Evolutionary conservation across 2,329 filamentous ascomycete species (phyloP).

Genomic region (Berkeleyomyces basicola): DNA sequence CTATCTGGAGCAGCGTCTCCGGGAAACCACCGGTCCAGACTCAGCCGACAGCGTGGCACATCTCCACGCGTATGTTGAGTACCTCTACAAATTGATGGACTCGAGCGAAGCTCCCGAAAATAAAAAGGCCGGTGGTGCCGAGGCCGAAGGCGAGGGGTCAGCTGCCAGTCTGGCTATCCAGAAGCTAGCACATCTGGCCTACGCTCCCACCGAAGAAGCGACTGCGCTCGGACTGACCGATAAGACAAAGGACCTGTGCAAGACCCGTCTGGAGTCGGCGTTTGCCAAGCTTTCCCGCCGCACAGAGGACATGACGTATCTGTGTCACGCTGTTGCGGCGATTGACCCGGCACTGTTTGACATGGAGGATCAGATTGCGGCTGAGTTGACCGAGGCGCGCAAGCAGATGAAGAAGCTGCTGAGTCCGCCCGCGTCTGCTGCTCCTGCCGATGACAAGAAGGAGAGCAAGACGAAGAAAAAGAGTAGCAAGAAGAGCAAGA

Average conservation of each 20-base stretch:
- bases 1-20: conserved; percentile 30
- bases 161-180: conserved; percentile 29
- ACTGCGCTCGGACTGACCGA: conserved; percentile 30
- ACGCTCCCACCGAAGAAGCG: conserved; percentile 30
- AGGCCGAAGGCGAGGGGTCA: conserved; percentile 19
- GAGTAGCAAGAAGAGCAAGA: conserved; percentile 2
- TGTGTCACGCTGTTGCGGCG: conserved; percentile 37
- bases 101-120: conserved; percentile 21
- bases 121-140: conserved; percentile 20
- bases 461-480: background rate
- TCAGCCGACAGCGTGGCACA: conserved; percentile 9
- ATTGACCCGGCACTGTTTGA: conserved; percentile 34
- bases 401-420: conserved; percentile 36
- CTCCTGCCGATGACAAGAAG: conserved; percentile 18
- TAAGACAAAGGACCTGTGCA: conserved; percentile 36
- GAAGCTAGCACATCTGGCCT: conserved; percentile 38
- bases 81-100: conserved; percentile 35
- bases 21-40: conserved; percentile 8
- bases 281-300: conserved; percentile 41
- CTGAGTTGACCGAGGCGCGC: conserved; percentile 35
- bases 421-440: conserved; percentile 22
- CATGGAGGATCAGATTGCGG: conserved; percentile 39
- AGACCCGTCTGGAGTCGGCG: conserved; percentile 39
- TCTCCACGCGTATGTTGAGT: conserved; percentile 35
- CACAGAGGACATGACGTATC: conserved; percentile 33